Conservation (phyloP, 2,329 filamentous ascomycete species). For the Exophiala bonariae region DNA sequence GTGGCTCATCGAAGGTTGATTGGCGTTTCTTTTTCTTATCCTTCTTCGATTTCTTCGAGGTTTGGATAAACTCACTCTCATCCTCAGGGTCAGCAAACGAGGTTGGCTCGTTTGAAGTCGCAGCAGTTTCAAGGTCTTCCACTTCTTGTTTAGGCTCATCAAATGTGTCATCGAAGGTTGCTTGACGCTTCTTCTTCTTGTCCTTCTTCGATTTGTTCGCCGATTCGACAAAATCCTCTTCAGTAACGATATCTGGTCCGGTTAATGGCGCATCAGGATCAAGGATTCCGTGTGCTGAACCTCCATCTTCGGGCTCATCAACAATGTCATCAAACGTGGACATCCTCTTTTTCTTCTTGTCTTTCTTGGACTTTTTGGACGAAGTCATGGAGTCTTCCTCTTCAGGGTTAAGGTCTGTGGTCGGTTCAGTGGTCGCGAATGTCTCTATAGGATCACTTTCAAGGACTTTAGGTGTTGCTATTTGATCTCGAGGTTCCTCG, state of each 20-base stretch:
- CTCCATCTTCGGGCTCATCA: neutral
- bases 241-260: neutral
- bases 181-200: slow-evolving; percentile 38
- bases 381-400: neutral
- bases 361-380: slow-evolving; percentile 28
- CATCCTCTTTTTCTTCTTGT: slow-evolving; percentile 19
- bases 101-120: neutral
- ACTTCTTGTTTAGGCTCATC: slow-evolving; percentile 1
- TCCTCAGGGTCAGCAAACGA: neutral
- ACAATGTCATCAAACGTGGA: slow-evolving; percentile 1
- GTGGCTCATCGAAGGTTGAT: slow-evolving; percentile 4
- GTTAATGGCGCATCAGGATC: too few relatives aligned
- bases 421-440: too few relatives aligned
- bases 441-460: neutral
- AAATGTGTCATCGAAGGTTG: slow-evolving; percentile 30
- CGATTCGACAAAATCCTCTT: slow-evolving; percentile 25
- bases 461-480: neutral
- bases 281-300: too few relatives aligned
- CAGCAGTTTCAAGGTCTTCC: slow-evolving; percentile 13
- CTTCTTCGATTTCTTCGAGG: slow-evolving; percentile 34
- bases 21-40: slow-evolving; percentile 25
- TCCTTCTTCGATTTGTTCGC: slow-evolving; percentile 33
- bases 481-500: too few relatives aligned
- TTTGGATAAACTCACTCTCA: slow-evolving; percentile 19
- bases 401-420: too few relatives aligned